Base-by-base conservation (phyloP, 805 yeast genomes). In the Myxozyma monticola region DNA sequence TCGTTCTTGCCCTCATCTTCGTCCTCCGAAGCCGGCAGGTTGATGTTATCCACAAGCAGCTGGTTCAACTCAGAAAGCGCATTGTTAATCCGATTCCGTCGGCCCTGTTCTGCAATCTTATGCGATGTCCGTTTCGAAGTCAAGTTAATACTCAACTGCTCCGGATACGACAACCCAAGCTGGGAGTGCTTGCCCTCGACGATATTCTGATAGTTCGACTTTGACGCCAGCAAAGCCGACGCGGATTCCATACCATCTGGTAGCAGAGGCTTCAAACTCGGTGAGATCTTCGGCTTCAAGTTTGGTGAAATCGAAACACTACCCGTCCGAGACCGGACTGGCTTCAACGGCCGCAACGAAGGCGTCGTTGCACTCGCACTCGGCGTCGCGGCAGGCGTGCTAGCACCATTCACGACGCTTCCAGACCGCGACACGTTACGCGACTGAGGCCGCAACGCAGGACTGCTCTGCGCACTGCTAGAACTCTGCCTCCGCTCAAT, bases 91-190 rank as follows among this genome's bases (percentile, higher is more conserved):
- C 99, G 75, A 66, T 91, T 90, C 60, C 99, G 78, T 45, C 99
- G 76, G 14, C 96, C 98, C 68, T 93, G 97, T 69, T 91, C 99
- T 0, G 99, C 98, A 14, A 88, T 76, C 65, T 91, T 90, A 68
- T 91, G 99, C 36, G 80, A 79, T 1, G 84, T 79, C 61, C 84
- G 82, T 65, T 85, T 84, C 24, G 70, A 65, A 20, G 71, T 66
- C 45, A 72, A 53, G 37, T 70, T 71, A 5, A 66, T 62, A 26
- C 67, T 60, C 41, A 71, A 55, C 9, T 71, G 67, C 48, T 68
- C 74, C 1, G 79, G 77, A 47, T 72, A 67, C 35, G 69, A 51
- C 28, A 72, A 60, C 1, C 75, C 76, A 15, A 72, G 64, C 40
- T 68, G 71, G 46, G 62, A 64, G 59, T 72, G 74, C 20, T 65